Conservation (phyloP, 2,329 filamentous ascomycete species). For the Corynespora cassiicola region DNA sequence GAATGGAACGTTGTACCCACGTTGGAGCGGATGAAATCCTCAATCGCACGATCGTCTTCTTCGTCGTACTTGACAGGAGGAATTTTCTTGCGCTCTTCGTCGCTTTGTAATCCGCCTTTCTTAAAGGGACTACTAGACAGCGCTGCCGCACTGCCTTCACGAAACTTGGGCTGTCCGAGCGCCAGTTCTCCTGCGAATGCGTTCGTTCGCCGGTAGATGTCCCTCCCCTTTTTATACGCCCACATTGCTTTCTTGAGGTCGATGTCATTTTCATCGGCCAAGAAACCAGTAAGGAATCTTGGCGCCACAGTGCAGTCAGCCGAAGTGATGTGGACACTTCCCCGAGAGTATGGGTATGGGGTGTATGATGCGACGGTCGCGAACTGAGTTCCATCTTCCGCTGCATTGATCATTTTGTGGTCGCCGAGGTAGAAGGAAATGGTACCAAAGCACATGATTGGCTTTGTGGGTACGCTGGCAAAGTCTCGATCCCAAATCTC, state of each 20-base stretch:
- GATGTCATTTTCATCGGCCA: constrained; percentile 58
- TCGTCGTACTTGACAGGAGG: constrained; percentile 26
- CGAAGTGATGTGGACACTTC: constrained; percentile 61
- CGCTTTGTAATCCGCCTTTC: constrained; percentile 13
- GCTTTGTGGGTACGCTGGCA: constrained; percentile 47
- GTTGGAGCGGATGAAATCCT: constrained; percentile 48
- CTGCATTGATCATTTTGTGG: constrained; percentile 16
- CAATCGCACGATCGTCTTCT: constrained; percentile 45
- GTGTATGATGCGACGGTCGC: constrained; percentile 59
- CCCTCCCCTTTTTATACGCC: constrained; percentile 67
- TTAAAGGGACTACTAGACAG: constrained; percentile 12
- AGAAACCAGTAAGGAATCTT: constrained; percentile 52
- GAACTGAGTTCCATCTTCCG: constrained; percentile 49
- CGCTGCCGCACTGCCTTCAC: constrained; percentile 22
- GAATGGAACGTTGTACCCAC: constrained; percentile 43
- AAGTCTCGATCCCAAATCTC: constrained; percentile 61
- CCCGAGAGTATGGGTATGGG: constrained; percentile 65
- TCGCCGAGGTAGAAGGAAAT: constrained; percentile 29
- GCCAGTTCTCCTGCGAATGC: constrained; percentile 54
- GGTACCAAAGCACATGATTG: constrained; percentile 52
- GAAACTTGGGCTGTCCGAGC: constrained; percentile 27
- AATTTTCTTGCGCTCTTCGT: constrained; percentile 8
- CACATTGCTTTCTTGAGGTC: constrained; percentile 63
- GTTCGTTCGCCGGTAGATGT: constrained; percentile 62
- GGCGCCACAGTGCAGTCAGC: constrained; percentile 28